Evolutionary conservation across 371 early-diverging fungal genomes (phyloP).

Genomic region (Mucor circinelloides): DNA sequence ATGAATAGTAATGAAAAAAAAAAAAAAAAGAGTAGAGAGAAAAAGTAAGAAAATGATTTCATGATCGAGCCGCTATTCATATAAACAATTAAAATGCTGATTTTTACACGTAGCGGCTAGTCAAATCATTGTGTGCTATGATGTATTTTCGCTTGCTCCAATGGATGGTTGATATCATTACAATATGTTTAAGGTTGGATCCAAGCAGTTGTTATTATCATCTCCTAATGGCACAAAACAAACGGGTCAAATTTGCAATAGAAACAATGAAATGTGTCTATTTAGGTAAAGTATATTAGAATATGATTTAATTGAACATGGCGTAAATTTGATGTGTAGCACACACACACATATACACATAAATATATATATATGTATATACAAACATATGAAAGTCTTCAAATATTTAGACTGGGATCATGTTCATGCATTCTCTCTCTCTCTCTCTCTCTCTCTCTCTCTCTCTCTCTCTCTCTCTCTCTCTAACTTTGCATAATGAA

Average conservation of each 20-base stretch:
- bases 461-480: too few relatives aligned
- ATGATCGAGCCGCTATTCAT: neutral
- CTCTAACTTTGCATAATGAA: too few relatives aligned
- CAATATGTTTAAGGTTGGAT: neutral
- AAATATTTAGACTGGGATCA: too few relatives aligned
- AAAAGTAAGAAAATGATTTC: neutral
- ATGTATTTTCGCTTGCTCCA: neutral
- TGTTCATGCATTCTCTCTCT: too few relatives aligned
- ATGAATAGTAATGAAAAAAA: neutral
- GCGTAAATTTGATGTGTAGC: neutral
- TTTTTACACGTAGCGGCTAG: neutral
- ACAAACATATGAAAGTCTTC: too few relatives aligned
- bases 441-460: too few relatives aligned
- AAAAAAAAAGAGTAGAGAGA: neutral
- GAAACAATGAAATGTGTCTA: neutral
- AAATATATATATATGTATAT: too few relatives aligned
- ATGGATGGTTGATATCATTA: neutral
- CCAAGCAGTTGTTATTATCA: neutral
- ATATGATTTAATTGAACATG: neutral
- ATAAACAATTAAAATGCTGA: neutral
- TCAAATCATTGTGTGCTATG: neutral
- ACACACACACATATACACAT: too few relatives aligned
- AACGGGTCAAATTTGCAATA: neutral
- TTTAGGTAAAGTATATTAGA: neutral
- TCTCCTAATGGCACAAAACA: neutral